Percentiles rank a stretch among this genome's conserved stretches.
phyloP scores from a whole-genome alignment of 2,329 filamentous ascomycete species.

The Aureobasidium sp. region DNA sequence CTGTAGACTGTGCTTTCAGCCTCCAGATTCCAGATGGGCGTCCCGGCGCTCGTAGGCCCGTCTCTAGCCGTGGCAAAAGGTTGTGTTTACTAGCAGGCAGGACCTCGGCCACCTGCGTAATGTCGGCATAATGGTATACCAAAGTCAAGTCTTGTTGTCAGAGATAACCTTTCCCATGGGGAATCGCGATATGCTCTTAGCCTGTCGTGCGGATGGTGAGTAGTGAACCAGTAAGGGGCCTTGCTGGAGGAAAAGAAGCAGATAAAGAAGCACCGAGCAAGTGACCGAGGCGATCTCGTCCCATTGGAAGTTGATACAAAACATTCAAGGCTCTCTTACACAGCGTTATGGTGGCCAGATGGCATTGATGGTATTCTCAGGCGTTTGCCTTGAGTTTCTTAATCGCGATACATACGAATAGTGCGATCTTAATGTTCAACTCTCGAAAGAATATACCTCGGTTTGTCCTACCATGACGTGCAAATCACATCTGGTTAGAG shows the following conservation, averaged over 20 bases:
- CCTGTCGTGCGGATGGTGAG: neutral
- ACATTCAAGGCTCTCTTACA: neutral
- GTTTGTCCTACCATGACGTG: no score
- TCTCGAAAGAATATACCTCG: no score
- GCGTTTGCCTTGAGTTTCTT: no score
- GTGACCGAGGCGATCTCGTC: neutral
- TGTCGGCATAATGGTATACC: neutral
- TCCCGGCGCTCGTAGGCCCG: neutral
- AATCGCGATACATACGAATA: no score
- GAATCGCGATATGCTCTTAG: slow-evolving; percentile 11
- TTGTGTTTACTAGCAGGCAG: neutral
- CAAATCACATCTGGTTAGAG: no score
- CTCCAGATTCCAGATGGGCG: slow-evolving; percentile 11
- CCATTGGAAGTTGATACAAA: neutral
- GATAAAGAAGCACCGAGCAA: slow-evolving; percentile 1
- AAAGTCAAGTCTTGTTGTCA: slow-evolving; percentile 3
- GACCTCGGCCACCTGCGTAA: neutral
- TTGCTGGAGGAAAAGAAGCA: neutral
- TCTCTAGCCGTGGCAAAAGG: neutral
- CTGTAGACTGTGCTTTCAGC: neutral
- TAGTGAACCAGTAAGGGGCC: neutral
- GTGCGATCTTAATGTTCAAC: no score
- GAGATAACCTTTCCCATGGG: slow-evolving; percentile 6
- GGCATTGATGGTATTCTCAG: no score
- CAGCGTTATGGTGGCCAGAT: no score